These are phyloP conservation scores for Polyplosphaeria fusca DNA, from an alignment of 495 filamentous ascomycete genomes.

Conservation along the genomic window DNA sequence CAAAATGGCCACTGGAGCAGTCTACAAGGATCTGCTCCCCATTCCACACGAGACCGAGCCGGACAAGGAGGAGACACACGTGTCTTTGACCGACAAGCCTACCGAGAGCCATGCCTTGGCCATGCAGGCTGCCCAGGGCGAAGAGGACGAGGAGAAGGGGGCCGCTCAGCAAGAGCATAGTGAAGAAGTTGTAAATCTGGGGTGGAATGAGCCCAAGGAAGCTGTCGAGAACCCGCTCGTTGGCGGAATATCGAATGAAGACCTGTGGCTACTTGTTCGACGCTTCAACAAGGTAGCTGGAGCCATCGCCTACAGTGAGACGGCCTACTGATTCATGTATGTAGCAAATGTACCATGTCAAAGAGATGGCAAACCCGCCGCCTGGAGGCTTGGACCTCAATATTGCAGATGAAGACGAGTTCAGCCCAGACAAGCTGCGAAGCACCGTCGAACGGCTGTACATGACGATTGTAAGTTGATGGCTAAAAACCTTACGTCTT, in stretches of 20 bases:
- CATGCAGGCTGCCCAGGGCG: conserved; percentile 11
- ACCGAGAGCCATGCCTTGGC: conserved; percentile 44
- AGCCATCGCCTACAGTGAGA: not conserved
- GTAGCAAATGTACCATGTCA: conserved; percentile 87
- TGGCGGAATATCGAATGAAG: conserved; percentile 74
- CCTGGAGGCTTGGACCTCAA: conserved; percentile 72
- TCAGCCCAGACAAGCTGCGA: conserved; percentile 81
- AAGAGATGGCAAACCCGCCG: conserved; percentile 54
- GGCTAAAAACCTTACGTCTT: not conserved
- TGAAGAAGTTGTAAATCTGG: conserved; percentile 61
- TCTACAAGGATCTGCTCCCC: conserved; percentile 40
- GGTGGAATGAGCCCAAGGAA: conserved; percentile 65
- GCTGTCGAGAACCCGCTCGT: conserved; percentile 62
- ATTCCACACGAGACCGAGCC: conserved; percentile 34
- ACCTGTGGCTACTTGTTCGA: conserved; percentile 75
- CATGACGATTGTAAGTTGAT: conserved; percentile 59
- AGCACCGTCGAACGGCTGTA: conserved; percentile 80
- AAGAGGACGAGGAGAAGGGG: conserved; percentile 44
- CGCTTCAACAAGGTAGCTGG: conserved; percentile 74
- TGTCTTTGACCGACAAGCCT: conserved; percentile 33
- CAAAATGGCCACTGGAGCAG: conserved; percentile 32
- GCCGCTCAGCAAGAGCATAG: conserved; percentile 47
- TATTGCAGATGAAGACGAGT: conserved; percentile 76
- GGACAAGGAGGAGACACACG: conserved; percentile 27
- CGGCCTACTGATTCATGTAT: not conserved